These are phyloP conservation scores for Emydomyces testavorans DNA, from an alignment of 2,329 filamentous ascomycete genomes.

Conservation along the genomic window DNA sequence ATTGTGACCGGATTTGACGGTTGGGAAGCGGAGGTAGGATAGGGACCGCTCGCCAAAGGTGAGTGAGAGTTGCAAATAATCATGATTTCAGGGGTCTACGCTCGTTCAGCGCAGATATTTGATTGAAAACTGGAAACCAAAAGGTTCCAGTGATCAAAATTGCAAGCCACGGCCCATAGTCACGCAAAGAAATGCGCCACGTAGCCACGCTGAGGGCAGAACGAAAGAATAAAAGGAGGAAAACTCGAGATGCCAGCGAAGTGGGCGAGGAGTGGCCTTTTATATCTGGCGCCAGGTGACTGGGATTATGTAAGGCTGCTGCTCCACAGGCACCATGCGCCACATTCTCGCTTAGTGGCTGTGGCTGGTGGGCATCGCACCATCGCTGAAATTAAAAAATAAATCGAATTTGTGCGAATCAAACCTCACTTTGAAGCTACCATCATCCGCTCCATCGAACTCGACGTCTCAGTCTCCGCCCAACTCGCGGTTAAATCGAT, in stretches of 20 bases:
- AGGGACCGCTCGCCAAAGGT: slow-evolving; percentile 13
- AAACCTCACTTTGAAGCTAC: background rate
- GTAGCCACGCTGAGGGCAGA: background rate
- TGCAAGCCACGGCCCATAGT: background rate
- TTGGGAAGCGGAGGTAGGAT: slow-evolving; percentile 7
- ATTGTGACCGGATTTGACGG: slow-evolving; percentile 6
- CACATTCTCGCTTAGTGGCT: slow-evolving; percentile 30
- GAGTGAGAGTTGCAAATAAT: slow-evolving; percentile 10
- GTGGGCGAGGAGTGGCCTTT: slow-evolving; percentile 4
- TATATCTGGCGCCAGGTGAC: slow-evolving; percentile 4
- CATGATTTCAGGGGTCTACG: slow-evolving; percentile 13
- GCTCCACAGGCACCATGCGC: slow-evolving; percentile 15
- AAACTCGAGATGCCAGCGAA: background rate
- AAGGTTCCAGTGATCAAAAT: background rate
- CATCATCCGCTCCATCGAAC: slow-evolving; percentile 45
- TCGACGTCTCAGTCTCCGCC: slow-evolving; percentile 98
- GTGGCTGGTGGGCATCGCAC: slow-evolving; percentile 10
- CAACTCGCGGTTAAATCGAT: slow-evolving; percentile 98
- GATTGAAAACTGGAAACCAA: background rate
- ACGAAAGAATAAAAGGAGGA: background rate
- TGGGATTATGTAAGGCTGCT: background rate
- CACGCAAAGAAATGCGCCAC: background rate
- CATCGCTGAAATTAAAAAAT: background rate
- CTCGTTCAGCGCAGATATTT: slow-evolving; percentile 1
- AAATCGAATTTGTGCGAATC: background rate